Evolutionary conservation across 2,329 filamentous ascomycete genomes (phyloP).

Genomic region (Whalleya microplaca): DNA sequence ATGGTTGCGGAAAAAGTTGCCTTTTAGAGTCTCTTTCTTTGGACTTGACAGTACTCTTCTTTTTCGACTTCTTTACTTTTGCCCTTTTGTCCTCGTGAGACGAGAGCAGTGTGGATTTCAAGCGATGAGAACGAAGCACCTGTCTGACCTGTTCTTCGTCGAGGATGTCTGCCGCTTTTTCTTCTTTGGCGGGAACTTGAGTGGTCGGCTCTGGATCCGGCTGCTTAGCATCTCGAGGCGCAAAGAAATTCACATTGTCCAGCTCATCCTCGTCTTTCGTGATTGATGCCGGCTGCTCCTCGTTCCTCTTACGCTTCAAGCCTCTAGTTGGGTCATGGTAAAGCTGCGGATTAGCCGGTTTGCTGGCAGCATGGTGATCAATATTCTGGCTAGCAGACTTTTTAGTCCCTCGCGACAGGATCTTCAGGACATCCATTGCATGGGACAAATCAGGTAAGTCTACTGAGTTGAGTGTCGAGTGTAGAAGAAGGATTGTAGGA

Average conservation of each 20-base stretch:
- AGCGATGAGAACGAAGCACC: constrained; percentile 76
- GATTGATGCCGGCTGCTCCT: constrained; percentile 36
- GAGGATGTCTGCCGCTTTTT: constrained; percentile 46
- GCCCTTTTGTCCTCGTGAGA: constrained; percentile 46
- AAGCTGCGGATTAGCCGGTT: constrained; percentile 68
- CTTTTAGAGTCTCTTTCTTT: constrained; percentile 59
- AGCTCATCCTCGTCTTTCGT: constrained; percentile 39
- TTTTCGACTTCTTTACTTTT: constrained; percentile 60
- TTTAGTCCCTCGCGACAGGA: constrained; percentile 73
- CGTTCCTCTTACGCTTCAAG: constrained; percentile 60
- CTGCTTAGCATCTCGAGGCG: constrained; percentile 45
- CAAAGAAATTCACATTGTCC: constrained; percentile 63
- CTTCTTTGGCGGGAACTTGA: constrained; percentile 22
- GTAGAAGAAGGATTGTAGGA: constrained; percentile 1
- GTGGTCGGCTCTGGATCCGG: constrained; percentile 24
- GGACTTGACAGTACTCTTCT: constrained; percentile 48
- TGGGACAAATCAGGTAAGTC: constrained; percentile 2
- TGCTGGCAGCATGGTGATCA: constrained; percentile 40
- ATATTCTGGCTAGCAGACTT: constrained; percentile 48
- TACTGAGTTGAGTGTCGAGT: too few relatives aligned
- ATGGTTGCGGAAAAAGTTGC: constrained; percentile 76
- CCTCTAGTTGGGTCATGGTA: constrained; percentile 59
- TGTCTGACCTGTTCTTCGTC: constrained; percentile 74
- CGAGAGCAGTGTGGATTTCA: constrained; percentile 81
- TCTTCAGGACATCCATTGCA: constrained; percentile 72